phyloP scores from a whole-genome alignment of 768 basidiomycete species.

The Nidula microcarpa region DNA sequence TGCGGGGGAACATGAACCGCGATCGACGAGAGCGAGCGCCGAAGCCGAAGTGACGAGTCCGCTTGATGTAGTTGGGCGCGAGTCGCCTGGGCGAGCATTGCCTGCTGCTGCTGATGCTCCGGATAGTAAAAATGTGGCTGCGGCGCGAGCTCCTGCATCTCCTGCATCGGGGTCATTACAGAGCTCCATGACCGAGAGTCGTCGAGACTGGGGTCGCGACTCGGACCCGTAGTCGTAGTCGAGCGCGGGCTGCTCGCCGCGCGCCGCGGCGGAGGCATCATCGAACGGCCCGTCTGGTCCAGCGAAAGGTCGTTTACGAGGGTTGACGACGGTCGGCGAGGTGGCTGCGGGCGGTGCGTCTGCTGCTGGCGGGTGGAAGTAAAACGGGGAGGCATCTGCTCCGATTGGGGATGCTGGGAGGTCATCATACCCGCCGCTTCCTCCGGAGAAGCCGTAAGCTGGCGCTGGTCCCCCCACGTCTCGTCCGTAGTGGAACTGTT shows the following conservation, averaged over 20 bases:
- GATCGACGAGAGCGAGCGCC: too few relatives aligned
- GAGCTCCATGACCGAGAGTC: conserved; percentile 85
- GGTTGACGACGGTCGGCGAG: conserved; percentile 28
- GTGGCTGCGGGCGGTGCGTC: conserved; percentile 20
- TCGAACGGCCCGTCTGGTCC: conserved; percentile 43
- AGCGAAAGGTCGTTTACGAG: conserved; percentile 61
- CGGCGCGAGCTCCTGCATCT: too few relatives aligned
- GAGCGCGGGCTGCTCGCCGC: too few relatives aligned
- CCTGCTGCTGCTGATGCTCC: too few relatives aligned
- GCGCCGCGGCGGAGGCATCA: not conserved
- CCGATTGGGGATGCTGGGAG: conserved; percentile 1
- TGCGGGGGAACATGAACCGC: too few relatives aligned
- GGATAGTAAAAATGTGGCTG: too few relatives aligned
- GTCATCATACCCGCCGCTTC: not conserved
- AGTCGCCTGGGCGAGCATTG: too few relatives aligned
- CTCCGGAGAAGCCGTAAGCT: not conserved
- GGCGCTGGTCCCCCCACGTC: conserved; percentile 1
- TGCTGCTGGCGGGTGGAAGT: conserved; percentile 67
- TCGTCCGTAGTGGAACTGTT: conserved; percentile 6
- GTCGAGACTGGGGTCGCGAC: conserved; percentile 74
- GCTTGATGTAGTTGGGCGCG: too few relatives aligned
- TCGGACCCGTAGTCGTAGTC: conserved; percentile 70
- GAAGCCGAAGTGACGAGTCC: too few relatives aligned
- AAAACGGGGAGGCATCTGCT: conserved; percentile 64
- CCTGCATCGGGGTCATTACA: conserved; percentile 54